Evolutionary conservation across 2,329 filamentous ascomycete genomes (phyloP), one percentile per base, ranked within the genome.

Genomic region (Xylaria arbuscula): DNA sequence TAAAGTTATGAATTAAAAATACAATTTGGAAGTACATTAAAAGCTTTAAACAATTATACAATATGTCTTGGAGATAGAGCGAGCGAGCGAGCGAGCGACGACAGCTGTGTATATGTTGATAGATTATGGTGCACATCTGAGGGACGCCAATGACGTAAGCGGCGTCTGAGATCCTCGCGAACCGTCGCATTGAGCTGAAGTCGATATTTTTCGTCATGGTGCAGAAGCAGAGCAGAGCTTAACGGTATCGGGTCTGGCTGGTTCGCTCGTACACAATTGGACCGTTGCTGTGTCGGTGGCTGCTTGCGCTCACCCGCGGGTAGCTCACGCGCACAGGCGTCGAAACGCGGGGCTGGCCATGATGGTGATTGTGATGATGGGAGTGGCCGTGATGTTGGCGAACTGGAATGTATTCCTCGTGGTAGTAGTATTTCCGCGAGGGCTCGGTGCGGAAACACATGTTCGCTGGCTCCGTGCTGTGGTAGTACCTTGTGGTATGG

Each of bases 371-470:
- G 58, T 77, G 77, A 56, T 80, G 77, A 57, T 77, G 76, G 54
- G 80, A 75, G 22, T 73, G 76, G 69, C 78, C 76, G 50, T 73
- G 69, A 71, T 78, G 75, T 57, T 81, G 80, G 48, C 83, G 79
- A 66, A 82, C 80, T 51, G 85, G 85, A 55, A 85, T 81, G 71
- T 84, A 81, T 72, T 87, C 85, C 79, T 87, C 84, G 75, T 83
- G 83, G 76, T 87, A 86, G 80, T 88, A 88, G 80, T 88, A 86
- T 55, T 82, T 82, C 48, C 81, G 82, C 36, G 76, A 78, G 63
- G 83, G 81, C 67, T 82, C 79, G 63, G 78, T 70, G 55, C 79
- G 75, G 80, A 87, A 86, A 75, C 86, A 88, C 86, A 88, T 87
- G 28, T 75, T 83, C 76, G 59, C 70, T 54, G 64, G 51, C 42